These are phyloP conservation scores for Xerocomus spinulosus DNA, from an alignment of 768 basidiomycete genomes.

Conservation along the genomic window DNA sequence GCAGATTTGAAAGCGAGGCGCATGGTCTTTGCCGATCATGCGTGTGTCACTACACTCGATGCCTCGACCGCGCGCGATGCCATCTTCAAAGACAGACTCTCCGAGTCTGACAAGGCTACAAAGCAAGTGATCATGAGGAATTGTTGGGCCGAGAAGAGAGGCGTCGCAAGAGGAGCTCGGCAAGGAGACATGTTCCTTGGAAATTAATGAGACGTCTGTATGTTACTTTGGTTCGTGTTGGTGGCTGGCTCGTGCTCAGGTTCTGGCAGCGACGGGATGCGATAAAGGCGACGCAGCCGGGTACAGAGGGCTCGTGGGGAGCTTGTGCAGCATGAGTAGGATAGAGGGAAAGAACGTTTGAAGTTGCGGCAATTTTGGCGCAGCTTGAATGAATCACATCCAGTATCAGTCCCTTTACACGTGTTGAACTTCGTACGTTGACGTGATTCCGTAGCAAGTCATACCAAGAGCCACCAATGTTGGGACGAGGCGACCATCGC, in stretches of 20 bases:
- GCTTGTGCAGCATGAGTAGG: constrained; percentile 7
- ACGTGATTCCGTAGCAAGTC: constrained; percentile 12
- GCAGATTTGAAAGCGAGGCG: constrained; percentile 27
- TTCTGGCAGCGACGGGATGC: constrained; percentile 1
- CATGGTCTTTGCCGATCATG: constrained; percentile 37
- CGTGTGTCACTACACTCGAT: constrained; percentile 37
- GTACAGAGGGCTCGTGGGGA: constrained; percentile 6
- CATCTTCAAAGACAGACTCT: constrained; percentile 22
- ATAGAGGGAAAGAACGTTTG: constrained; percentile 18
- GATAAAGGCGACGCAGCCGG: not conserved
- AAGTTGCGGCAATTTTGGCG: constrained; percentile 5
- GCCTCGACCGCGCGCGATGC: constrained; percentile 12
- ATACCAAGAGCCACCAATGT: not conserved
- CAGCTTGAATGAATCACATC: constrained; percentile 6
- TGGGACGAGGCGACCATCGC: not conserved
- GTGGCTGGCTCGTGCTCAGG: constrained; percentile 3
- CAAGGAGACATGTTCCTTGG: constrained; percentile 25
- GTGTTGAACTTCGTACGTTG: constrained; percentile 12
- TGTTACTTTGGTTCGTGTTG: constrained; percentile 13
- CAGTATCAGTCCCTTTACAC: constrained; percentile 14
- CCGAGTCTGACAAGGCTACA: constrained; percentile 16
- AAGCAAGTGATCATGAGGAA: constrained; percentile 26
- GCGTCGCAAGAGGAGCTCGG: constrained; percentile 17
- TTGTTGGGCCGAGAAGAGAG: constrained; percentile 25
- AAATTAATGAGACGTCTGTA: constrained; percentile 24